Evolutionary conservation across 345 rosid genomes (phyloP).

Genomic region (Salix purpurea): DNA sequence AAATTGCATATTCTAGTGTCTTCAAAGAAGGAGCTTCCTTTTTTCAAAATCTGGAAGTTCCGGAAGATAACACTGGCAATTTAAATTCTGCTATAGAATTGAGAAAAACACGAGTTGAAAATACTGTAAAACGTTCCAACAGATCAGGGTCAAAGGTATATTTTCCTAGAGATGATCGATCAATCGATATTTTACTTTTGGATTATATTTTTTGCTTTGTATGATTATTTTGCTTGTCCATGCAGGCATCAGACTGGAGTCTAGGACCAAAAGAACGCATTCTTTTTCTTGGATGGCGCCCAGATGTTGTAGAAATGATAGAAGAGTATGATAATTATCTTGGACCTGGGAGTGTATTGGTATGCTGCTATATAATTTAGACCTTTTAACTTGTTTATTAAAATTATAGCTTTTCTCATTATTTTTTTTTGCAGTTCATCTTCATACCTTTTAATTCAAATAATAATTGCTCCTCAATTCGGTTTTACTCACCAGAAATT

Average conservation of each 20-base stretch:
- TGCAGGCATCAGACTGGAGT: constrained; percentile 60
- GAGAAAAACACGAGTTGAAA: constrained; percentile 38
- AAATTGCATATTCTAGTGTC: constrained; percentile 37
- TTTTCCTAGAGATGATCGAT: constrained; percentile 13
- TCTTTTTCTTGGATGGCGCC: constrained; percentile 94
- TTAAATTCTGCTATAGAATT: constrained; percentile 41
- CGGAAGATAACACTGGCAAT: constrained; percentile 29
- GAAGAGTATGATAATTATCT: constrained; percentile 94
- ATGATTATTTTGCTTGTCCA: constrained; percentile 18
- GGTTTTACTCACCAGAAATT: not conserved
- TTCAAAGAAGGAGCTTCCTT: constrained; percentile 25
- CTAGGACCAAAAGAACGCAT: constrained; percentile 78
- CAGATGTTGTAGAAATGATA: constrained; percentile 80
- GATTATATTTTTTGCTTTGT: constrained; percentile 8
- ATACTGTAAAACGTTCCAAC: constrained; percentile 49
- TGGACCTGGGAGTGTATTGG: constrained; percentile 92
- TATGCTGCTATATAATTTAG: constrained; percentile 26
- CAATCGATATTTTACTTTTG: constrained; percentile 5
- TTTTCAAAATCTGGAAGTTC: constrained; percentile 22
- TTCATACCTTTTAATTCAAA: not conserved
- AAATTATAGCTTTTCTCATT: not conserved
- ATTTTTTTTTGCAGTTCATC: not conserved
- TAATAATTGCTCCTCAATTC: not conserved
- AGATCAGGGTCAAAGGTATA: constrained; percentile 68
- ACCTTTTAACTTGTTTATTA: not conserved